Percentiles rank a stretch among this genome's conserved stretches.
Conservation (phyloP, 768 basidiomycete genomes). For the Dentipellis fragilis region DNA sequence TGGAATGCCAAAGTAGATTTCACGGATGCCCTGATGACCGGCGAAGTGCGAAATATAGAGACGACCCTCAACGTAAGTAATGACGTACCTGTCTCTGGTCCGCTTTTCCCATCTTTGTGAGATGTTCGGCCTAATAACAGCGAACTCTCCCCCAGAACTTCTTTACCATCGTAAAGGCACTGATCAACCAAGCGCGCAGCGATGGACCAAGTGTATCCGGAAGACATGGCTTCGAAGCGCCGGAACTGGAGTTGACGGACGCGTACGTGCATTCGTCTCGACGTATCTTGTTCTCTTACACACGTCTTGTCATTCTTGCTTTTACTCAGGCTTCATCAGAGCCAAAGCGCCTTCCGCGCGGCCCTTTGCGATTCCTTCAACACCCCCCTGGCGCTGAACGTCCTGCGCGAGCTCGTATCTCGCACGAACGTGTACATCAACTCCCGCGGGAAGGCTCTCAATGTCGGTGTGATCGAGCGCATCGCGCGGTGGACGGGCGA, state of each 20-base stretch:
- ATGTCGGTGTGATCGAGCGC: slow-evolving; percentile 54
- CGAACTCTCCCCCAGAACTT: slow-evolving; percentile 60
- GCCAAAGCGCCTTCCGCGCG: slow-evolving; percentile 68
- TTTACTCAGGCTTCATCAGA: slow-evolving; percentile 51
- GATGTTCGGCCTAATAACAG: not conserved
- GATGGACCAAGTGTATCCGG: slow-evolving; percentile 44
- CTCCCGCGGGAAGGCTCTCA: slow-evolving; percentile 43
- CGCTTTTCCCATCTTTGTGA: not conserved
- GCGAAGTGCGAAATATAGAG: slow-evolving; percentile 83
- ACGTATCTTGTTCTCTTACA: not conserved
- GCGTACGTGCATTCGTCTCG: slow-evolving; percentile 32
- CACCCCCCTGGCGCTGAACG: slow-evolving; percentile 72
- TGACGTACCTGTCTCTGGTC: not conserved
- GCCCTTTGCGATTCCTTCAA: slow-evolving; percentile 97
- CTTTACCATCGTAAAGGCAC: slow-evolving; percentile 79
- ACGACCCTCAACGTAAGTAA: slow-evolving; percentile 68
- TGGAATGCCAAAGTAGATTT: slow-evolving; percentile 96
- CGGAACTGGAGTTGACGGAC: slow-evolving; percentile 59
- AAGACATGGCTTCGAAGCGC: slow-evolving; percentile 51
- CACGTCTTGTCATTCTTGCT: slow-evolving; percentile 1
- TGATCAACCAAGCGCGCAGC: slow-evolving; percentile 47
- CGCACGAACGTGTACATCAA: slow-evolving; percentile 85
- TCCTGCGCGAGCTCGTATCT: slow-evolving; percentile 74
- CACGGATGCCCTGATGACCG: slow-evolving; percentile 80
- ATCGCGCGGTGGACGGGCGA: slow-evolving; percentile 58